phyloP scores from a whole-genome alignment of 192 early-diverging fungal species.

The Coemansia furcata region DNA sequence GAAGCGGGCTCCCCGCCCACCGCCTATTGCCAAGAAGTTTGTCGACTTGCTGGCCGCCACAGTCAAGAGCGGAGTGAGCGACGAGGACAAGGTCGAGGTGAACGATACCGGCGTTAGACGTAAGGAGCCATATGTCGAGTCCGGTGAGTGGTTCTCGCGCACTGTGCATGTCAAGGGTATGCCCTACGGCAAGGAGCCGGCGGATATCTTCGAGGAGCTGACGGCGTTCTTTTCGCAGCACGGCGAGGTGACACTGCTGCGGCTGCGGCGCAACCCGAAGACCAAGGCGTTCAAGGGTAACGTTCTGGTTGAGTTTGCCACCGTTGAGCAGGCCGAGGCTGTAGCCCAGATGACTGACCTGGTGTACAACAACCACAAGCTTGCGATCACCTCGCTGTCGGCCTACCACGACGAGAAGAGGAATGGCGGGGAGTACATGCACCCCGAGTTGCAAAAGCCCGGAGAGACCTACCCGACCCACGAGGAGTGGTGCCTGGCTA shows the following conservation, averaged over 20 bases:
- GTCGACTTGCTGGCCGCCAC: conserved; percentile 22
- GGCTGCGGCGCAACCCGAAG: conserved; percentile 48
- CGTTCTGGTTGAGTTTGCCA: conserved; percentile 36
- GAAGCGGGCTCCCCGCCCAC: neutral
- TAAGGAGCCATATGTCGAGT: conserved; percentile 25
- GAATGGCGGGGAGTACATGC: conserved; percentile 41
- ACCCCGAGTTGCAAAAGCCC: conserved; percentile 48
- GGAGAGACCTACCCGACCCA: conserved; percentile 32
- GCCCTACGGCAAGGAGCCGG: conserved; percentile 29
- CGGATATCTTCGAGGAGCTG: conserved; percentile 29
- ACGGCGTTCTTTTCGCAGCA: conserved; percentile 21
- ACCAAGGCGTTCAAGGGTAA: conserved; percentile 53
- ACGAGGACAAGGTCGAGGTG: conserved; percentile 29
- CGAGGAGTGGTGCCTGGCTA: conserved; percentile 44
- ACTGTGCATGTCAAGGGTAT: conserved; percentile 52
- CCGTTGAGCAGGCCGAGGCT: conserved; percentile 33
- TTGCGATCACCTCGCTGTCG: conserved; percentile 18
- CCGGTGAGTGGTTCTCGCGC: conserved; percentile 41
- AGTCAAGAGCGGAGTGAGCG: conserved; percentile 15
- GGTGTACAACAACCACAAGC: conserved; percentile 24
- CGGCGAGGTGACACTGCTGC: conserved; percentile 31
- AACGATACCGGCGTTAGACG: conserved; percentile 41
- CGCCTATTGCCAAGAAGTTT: conserved; percentile 11
- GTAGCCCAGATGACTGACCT: conserved; percentile 19
- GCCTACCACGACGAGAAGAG: conserved; percentile 53